Base-by-base conservation (phyloP, 2,329 filamentous ascomycete species). In the Diaporthe sp. region DNA sequence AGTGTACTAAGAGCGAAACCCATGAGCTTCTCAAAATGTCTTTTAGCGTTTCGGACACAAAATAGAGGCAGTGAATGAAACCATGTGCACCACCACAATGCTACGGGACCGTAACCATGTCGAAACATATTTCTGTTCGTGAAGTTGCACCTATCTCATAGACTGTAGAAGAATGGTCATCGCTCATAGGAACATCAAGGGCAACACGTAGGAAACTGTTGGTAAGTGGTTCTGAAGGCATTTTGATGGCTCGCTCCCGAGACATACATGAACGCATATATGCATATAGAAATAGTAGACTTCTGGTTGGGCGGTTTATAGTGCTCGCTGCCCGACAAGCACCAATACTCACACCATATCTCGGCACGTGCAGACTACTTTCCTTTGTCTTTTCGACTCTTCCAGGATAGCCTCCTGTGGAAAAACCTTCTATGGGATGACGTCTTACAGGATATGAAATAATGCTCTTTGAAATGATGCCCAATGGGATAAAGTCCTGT, bases 1-100 rank as follows among this genome's bases (percentile, higher is more conserved):
- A 87, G 97, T 98, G 72, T 98, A 98, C 85, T 98, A 94, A 47
- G 39, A 25, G 35, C 2, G 25, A 32, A 35, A 3, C 6, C 27
- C 3, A 39, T 13, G 42, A 27, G 35, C n/a, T 19, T 30, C 30
- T 53, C 8, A 8, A 8, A 27, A 12, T 50, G 15, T 13, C 2
- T 53, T 68, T 47, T 15, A 25, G 59, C 17, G 25, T n/a, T 39
- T 68, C 15, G 44, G 32, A 25, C 44, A 47, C 19, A n/a, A 51
- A 66, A 25, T 10, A 68, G 53, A 53, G 63, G 53, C 30, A 39
- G 32, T 68, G 32, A 53, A 68, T 39, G 47, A 39, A 19, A 53
- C 13, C 17, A 53, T 53, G n/a, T 68, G 63, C 47, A 68, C 13
- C 47, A 37, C 19, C 2, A 30, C 15, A 1, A 39, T n/a, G 13